Evolutionary conservation across 768 basidiomycete species (phyloP), one percentile per base, ranked within the genome.

Genomic region (Leccinum subgranulosum): DNA sequence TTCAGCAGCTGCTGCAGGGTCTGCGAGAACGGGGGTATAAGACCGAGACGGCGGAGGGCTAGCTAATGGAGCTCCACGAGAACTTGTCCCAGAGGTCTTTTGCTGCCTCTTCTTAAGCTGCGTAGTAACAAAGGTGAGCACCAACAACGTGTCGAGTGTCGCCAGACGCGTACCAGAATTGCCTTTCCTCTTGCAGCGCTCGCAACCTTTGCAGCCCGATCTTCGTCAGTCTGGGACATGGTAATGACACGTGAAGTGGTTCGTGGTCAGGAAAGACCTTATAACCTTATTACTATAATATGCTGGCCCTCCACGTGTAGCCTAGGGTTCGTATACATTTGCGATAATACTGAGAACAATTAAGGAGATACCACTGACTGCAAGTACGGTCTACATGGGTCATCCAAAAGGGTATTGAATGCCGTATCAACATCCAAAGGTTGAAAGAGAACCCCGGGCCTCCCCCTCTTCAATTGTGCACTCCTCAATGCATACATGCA

Each of bases 131-230:
- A 51, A 49, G 48, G 21, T 59, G 25, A 66, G 54, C 21, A 28
- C 23, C 15, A 54, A 48, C 45, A 33, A 56, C 0, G 19, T 28
- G 50, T 21, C 9, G 27, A 29, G 7, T 15, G 39, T 25, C 2
- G 52, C 28, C 5, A 41, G 51, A 55, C 51, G 72, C 81, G 57
- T 69, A 92, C 92, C 83, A 41, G 17, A 3, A 94, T 67, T 50
- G 88, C 90, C 72, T 88, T 90, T 55, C 88, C 92, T 60, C 92
- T 83, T 3, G 92, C 92, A 55, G 92, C 92, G 60, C 92, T 83
- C 3, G 92, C 92, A 55, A 91, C 83, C 73, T 88, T 92, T 15
- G 83, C 84, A 53, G 89, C 88, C 59, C 91, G 83, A 60, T 93
- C 92, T 51, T 81, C 79, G 65, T 90, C 90, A 25, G 85, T 80